A percentile compares a stretch with the other conserved stretches of the same genome.
Conservation (phyloP, 2,329 filamentous ascomycete genomes). For the Alternaria brassicicola region DNA sequence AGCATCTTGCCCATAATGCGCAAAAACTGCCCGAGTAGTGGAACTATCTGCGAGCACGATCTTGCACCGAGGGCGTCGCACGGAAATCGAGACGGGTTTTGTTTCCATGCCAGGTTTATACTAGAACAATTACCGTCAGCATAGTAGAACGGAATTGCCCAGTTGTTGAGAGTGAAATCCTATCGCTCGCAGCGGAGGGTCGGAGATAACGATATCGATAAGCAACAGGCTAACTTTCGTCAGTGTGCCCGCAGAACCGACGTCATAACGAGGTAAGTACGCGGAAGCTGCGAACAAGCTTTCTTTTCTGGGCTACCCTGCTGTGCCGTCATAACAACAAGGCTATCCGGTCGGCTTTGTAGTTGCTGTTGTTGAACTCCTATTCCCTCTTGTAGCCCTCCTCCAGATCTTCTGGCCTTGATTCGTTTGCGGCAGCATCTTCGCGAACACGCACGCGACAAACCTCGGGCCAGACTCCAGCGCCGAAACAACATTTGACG, state of each 20-base stretch:
- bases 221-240: slow-evolving; percentile 23
- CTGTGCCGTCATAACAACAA: slow-evolving; percentile 6
- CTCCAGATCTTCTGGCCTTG: neutral
- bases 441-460: neutral
- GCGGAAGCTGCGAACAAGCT: slow-evolving; percentile 21
- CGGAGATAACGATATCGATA: slow-evolving; percentile 10
- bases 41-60: neutral
- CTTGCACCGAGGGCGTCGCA: neutral
- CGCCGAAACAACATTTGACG: neutral
- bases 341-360: neutral
- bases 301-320: neutral
- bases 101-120: neutral
- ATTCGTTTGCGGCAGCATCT: neutral
- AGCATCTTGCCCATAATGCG: neutral
- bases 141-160: neutral
- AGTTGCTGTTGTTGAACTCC: neutral
- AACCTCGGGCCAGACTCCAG: neutral
- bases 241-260: slow-evolving; percentile 19
- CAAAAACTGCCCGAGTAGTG: neutral
- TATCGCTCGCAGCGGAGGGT: neutral
- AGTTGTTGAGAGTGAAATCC: neutral
- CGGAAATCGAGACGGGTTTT: neutral
- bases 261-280: slow-evolving; percentile 25
- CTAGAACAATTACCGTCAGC: neutral
- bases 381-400: neutral